phyloP scores from a whole-genome alignment of 768 basidiomycete species.

The Pisolithus orientalis region DNA sequence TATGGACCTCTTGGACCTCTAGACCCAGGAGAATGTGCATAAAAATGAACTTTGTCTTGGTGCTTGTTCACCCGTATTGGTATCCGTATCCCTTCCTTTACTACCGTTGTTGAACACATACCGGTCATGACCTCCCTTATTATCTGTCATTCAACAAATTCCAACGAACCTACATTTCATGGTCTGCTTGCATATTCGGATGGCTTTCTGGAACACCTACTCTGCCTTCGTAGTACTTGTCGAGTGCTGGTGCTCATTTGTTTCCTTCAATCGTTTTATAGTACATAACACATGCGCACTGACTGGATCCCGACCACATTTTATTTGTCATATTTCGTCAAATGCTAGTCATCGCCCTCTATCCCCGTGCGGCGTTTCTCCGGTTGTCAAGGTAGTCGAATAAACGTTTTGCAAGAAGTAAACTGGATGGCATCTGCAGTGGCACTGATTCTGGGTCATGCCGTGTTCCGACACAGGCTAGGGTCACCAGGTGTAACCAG shows the following conservation, averaged over 20 bases:
- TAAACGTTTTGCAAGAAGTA: constrained; percentile 29
- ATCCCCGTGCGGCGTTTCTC: constrained; percentile 40
- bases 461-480: no score
- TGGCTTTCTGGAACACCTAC: not conserved
- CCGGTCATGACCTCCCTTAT: constrained; percentile 1
- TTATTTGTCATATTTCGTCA: not conserved
- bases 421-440: no score
- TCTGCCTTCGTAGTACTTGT: not conserved
- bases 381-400: constrained; percentile 35
- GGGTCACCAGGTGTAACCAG: no score
- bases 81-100: constrained; percentile 5
- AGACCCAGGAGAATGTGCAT: constrained; percentile 53
- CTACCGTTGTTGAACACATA: not conserved
- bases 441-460: no score
- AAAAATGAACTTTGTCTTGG: constrained; percentile 20
- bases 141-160: not conserved
- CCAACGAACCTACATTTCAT: not conserved
- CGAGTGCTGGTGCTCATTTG: not conserved
- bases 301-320: not conserved
- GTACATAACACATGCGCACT: not conserved
- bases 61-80: constrained; percentile 27
- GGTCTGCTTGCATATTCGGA: not conserved
- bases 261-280: not conserved
- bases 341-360: not conserved
- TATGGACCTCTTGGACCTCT: constrained; percentile 55